Base-by-base conservation (phyloP, 257 asterid genomes). In the Jacaranda mimosifolia region DNA sequence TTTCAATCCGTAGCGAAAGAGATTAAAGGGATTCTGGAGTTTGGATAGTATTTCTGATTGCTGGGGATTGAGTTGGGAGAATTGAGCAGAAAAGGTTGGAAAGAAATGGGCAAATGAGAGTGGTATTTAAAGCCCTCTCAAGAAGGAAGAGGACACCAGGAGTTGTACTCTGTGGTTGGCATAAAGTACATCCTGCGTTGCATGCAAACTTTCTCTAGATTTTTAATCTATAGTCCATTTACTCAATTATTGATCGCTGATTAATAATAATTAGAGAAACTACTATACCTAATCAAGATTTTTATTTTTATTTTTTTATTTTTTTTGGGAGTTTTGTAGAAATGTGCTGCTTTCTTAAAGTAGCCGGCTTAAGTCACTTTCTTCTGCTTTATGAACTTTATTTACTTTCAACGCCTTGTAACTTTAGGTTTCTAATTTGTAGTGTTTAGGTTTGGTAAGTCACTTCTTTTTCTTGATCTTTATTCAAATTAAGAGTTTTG, bases 51-150 rank as follows among this genome's bases (percentile, higher is more conserved):
- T 43, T 74, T 12, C 60, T 42, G 67, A 40, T 68, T 42, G n/a
- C 58, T 40, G 59, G 32, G 57, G n/a, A 19, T 65, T 6, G 77
- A 56, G 65, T 46, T 56, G 66, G 21, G 71, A 19, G 60, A 59
- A 51, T 26, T 63, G 63, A 18, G 52, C 56, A 67, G 57, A 63
- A 57, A 36, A 51, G 58, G 26, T 58, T 18, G 76, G 5, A 46
- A 8, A 74, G 10, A 55, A 52, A 58, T 19, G 63, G 78, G 66
- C 6, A 40, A 4, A 21, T 5, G 81, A 18, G 70, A 13, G 52
- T 69, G 77, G 63, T 80, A 85, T 89, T 85, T 91, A 85, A 79
- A 89, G 78, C 5, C 73, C 52, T 52, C 18, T 35, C 18, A 53
- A 70, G 12, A 21, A 68, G 40, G 45, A 68, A 60, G 40, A n/a